A percentile compares a stretch with the other conserved stretches of the same genome.
Conservation (phyloP, 1,139 yeast genomes). For the Suhomyces bolitotheri region DNA sequence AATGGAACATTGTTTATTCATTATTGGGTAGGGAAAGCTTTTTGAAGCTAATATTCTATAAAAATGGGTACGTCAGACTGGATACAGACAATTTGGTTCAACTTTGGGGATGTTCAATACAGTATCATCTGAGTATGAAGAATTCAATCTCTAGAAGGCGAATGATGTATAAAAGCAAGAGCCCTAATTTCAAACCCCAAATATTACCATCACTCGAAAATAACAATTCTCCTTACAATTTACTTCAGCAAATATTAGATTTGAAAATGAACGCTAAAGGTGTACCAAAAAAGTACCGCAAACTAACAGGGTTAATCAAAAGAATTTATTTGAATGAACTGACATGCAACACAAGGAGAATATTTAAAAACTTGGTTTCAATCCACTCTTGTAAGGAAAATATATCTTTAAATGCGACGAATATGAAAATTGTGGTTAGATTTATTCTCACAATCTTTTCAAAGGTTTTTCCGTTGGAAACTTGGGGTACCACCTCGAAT, state of each 20-base stretch:
- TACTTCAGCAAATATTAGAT: conserved; percentile 2
- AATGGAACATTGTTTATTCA: conserved; percentile 37
- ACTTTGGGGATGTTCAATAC: conserved; percentile 35
- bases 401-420: conserved; percentile 25
- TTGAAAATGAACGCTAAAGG: conserved; percentile 4
- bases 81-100: conserved; percentile 23
- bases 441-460: conserved; percentile 45
- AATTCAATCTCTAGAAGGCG: conserved; percentile 11
- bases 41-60: conserved; percentile 30
- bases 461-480: conserved; percentile 50
- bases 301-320: conserved; percentile 18
- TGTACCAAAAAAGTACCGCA: conserved; percentile 26
- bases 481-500: conserved; percentile 59
- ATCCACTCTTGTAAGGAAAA: conserved; percentile 4
- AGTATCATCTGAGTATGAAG: conserved; percentile 2
- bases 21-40: conserved; percentile 35
- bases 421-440: conserved; percentile 32
- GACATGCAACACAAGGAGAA: conserved; percentile 26
- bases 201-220: not conserved
- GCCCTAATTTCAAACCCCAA: not conserved
- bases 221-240: not conserved
- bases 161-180: conserved; percentile 12
- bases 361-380: conserved; percentile 25
- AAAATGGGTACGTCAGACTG: conserved; percentile 24
- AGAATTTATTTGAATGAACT: conserved; percentile 25